phyloP scores from a whole-genome alignment of 441 rosid genomes.

The Gossypium davidsonii region DNA sequence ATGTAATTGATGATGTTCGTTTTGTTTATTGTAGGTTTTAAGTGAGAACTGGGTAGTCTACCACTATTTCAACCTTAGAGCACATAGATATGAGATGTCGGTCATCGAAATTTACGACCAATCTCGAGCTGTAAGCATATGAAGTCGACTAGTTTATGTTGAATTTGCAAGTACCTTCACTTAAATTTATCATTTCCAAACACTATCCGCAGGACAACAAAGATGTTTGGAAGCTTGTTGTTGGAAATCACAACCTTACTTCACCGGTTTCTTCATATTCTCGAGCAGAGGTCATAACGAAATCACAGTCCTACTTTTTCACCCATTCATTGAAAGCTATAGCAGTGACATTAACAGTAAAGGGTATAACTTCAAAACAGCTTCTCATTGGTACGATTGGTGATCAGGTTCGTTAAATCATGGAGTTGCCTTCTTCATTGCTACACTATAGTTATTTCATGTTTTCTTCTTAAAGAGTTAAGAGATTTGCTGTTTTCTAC shows the following conservation, averaged over 20 bases:
- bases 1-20: slow-evolving; percentile 19
- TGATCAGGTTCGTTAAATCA: slow-evolving; percentile 56
- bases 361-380: slow-evolving; percentile 98
- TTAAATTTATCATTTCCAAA: slow-evolving; percentile 14
- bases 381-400: slow-evolving; percentile 94
- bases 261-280: slow-evolving; percentile 79
- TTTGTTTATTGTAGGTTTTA: slow-evolving; percentile 54
- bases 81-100: slow-evolving; percentile 94
- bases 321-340: slow-evolving; percentile 83
- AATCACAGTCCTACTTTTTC: slow-evolving; percentile 92
- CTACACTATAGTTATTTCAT: background rate
- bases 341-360: slow-evolving; percentile 84
- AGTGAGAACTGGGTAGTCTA: slow-evolving; percentile 99
- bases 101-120: slow-evolving; percentile 94
- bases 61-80: slow-evolving; percentile 96
- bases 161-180: background rate
- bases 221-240: slow-evolving; percentile 83
- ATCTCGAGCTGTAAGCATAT: slow-evolving; percentile 91
- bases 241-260: slow-evolving; percentile 95
- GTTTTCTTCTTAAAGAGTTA: background rate
- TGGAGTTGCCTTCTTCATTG: background rate
- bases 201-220: slow-evolving; percentile 73
- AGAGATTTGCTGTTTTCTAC: background rate
- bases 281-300: slow-evolving; percentile 72
- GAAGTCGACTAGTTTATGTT: slow-evolving; percentile 8